Base-by-base conservation (phyloP, 2,329 filamentous ascomycete genomes). In the Talaromyces sp. region DNA sequence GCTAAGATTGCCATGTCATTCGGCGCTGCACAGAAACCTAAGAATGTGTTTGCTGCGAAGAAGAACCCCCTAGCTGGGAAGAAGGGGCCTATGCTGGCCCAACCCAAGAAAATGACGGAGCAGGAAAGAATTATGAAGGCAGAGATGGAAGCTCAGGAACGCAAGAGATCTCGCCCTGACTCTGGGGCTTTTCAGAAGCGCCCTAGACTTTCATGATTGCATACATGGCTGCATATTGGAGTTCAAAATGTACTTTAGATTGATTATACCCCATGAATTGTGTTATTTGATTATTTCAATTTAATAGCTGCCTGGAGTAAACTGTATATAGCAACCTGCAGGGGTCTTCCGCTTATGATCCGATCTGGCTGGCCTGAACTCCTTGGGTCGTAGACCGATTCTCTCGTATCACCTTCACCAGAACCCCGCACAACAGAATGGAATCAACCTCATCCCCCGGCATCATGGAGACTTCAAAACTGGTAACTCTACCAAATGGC, bases 41-140 rank as follows among this genome's bases (percentile, higher is more conserved):
- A 87, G 57, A 89, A 71, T 43, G 89, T 94, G 0, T 94, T 96
- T 59, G 74, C 74, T 3, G 76, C 73, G 22, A 86, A 83, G 69
- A 92, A 91, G 76, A 93, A 92, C 58, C 85, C 86, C 0, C 75
- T 90, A 2, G 81, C 82, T 1, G 76, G 80, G 3, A 90, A 90
- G 72, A 90, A 90, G 69, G 80, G 78, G 10, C 74, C 83, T 3
- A 68, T 71, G 17, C 69, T 73, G 50, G 84, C 85, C 56, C 82
- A 82, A 49, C 86, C 85, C 2, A 91, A 89, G 79, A 94, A 89
- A 66, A 93, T 96, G 83, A 93, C 89, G 65, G 90, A 95, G 68
- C 88, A 87, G 3, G 91, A 93, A 73, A 82, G 88, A 48, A 95
- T 94, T 65, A 96, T 96, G 91, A 90, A 88, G 71, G 87, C 89